phyloP scores from a whole-genome alignment of 169 alveolate genomes.

The Hepatocystis sp. region DNA sequence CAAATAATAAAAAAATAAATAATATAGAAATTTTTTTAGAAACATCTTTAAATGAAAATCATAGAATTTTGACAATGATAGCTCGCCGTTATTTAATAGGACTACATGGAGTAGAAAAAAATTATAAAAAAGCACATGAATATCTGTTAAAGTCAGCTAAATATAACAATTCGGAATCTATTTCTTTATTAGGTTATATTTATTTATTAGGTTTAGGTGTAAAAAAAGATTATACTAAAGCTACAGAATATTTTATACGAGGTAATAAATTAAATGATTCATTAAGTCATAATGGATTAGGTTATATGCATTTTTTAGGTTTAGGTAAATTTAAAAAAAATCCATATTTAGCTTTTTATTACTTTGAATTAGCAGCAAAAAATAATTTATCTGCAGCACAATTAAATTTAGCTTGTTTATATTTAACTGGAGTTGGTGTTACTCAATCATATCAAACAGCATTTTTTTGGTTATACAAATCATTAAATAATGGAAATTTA shows the following conservation, averaged over 20 bases:
- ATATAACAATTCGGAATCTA: slow-evolving; percentile 49
- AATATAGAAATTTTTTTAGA: slow-evolving; percentile 58
- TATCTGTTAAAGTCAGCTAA: slow-evolving; percentile 37
- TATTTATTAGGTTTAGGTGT: slow-evolving; percentile 54
- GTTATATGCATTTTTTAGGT: slow-evolving; percentile 67
- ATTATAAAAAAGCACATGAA: slow-evolving; percentile 37
- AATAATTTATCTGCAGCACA: slow-evolving; percentile 49
- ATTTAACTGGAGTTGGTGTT: slow-evolving; percentile 64
- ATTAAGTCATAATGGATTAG: slow-evolving; percentile 62
- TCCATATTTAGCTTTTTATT: slow-evolving; percentile 45
- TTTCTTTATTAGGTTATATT: slow-evolving; percentile 59
- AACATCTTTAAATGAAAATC: slow-evolving; percentile 63
- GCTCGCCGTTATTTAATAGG: slow-evolving; percentile 56
- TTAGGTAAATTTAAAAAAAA: slow-evolving; percentile 46
- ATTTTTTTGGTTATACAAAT: slow-evolving; percentile 56
- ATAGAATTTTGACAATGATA: slow-evolving; percentile 51
- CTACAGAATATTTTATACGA: slow-evolving; percentile 36
- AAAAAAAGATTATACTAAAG: slow-evolving; percentile 30
- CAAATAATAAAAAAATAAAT: slow-evolving; percentile 52
- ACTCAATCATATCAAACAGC: slow-evolving; percentile 52
- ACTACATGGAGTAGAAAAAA: slow-evolving; percentile 36
- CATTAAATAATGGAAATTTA: slow-evolving; percentile 57
- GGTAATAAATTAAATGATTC: slow-evolving; percentile 71
- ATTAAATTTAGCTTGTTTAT: slow-evolving; percentile 54
- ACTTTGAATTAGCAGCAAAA: slow-evolving; percentile 64